Evolutionary conservation across 2,329 filamentous ascomycete species (phyloP).

Genomic region (Epichloe baconii): DNA sequence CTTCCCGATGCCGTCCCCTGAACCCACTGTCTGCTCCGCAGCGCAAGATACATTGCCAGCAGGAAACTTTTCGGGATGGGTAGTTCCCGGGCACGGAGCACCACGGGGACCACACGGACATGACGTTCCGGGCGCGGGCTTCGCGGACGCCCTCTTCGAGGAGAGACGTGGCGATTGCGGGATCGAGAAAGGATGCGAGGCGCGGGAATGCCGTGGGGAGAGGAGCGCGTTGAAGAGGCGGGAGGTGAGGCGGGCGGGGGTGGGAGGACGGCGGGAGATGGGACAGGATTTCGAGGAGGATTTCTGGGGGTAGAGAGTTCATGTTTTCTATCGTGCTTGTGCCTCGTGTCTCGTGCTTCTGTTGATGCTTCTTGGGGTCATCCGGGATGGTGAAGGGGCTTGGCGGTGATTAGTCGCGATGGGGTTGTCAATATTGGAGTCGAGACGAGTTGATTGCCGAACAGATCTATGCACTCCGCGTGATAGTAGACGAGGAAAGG

Average conservation of each 20-base stretch:
- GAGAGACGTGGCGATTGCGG: slow-evolving; percentile 9
- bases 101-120: slow-evolving; percentile 22
- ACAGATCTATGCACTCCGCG: too few relatives aligned
- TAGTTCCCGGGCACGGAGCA: slow-evolving; percentile 19
- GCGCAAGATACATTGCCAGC: slow-evolving; percentile 17
- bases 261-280: slow-evolving; percentile 12
- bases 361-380: too few relatives aligned
- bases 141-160: slow-evolving; percentile 14
- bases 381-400: too few relatives aligned
- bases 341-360: too few relatives aligned
- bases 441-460: too few relatives aligned
- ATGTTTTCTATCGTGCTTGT: slow-evolving; percentile 9
- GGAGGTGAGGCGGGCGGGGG: slow-evolving; percentile 19
- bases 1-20: neutral
- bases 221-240: slow-evolving; percentile 20
- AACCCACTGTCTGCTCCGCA: slow-evolving; percentile 15
- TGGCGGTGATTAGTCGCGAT: neutral
- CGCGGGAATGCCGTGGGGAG: slow-evolving; percentile 14
- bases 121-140: slow-evolving; percentile 11
- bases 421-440: too few relatives aligned
- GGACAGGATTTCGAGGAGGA: slow-evolving; percentile 17
- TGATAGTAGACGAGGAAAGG: too few relatives aligned
- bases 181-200: slow-evolving; percentile 19
- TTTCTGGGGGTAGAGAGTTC: slow-evolving; percentile 20
- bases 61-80: slow-evolving; percentile 20